Evolutionary conservation across 176 grass and related monocot genomes (phyloP).

Genomic region (Avena atlantica): DNA sequence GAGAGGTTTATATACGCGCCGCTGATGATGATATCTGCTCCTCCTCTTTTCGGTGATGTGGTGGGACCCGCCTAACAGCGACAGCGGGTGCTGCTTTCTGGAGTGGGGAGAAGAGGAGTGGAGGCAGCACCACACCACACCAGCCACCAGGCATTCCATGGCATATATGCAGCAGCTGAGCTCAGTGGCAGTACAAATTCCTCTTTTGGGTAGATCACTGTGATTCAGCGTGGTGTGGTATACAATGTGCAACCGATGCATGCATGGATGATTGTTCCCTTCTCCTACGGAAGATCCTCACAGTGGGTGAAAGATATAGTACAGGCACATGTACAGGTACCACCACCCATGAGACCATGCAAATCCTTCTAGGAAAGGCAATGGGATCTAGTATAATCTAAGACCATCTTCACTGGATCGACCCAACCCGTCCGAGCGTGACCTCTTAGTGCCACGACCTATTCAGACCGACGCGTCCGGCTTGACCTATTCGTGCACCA

Average conservation of each 20-base stretch:
- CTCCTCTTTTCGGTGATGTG: constrained; percentile 14
- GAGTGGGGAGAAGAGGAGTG: too few relatives aligned
- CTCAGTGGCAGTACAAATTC: constrained; percentile 27
- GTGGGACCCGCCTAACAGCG: not conserved
- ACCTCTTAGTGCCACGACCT: too few relatives aligned
- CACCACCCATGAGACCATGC: constrained; percentile 16
- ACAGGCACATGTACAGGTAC: not conserved
- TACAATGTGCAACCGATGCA: not conserved
- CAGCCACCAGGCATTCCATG: too few relatives aligned
- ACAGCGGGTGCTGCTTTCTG: too few relatives aligned
- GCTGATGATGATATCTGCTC: constrained; percentile 11
- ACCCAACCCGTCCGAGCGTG: too few relatives aligned
- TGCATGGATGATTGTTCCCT: constrained; percentile 7
- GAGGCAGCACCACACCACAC: not conserved
- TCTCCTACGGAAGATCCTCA: not conserved
- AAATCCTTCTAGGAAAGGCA: constrained; percentile 18
- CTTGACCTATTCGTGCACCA: too few relatives aligned
- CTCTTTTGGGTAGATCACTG: constrained; percentile 23
- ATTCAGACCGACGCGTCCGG: too few relatives aligned
- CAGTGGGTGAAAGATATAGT: not conserved
- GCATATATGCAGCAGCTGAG: constrained; percentile 13
- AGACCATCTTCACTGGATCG: too few relatives aligned
- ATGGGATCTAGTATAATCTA: not conserved
- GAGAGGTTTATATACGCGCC: constrained; percentile 45
- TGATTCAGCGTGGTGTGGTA: not conserved